Evolutionary conservation across 148 eudicot genomes (phyloP).

Genomic region (Pharnaceum exiguum): DNA sequence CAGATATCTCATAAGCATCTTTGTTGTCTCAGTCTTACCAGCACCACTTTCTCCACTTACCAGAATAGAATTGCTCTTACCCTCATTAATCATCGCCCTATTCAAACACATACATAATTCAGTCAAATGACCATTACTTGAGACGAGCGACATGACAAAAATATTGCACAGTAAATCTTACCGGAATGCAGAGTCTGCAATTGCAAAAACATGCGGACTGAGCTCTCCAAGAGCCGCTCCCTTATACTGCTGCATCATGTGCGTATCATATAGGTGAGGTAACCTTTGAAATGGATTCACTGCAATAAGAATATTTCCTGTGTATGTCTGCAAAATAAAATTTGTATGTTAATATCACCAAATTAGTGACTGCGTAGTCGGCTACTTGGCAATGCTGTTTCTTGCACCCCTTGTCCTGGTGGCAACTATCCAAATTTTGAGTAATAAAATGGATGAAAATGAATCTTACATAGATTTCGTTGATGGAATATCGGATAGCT

Average conservation of each 20-base stretch:
- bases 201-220: conserved; percentile 98
- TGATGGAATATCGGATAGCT: conserved; percentile 88
- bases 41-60: conserved; percentile 99
- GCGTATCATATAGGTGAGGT: conserved; percentile 92
- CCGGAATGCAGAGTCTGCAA: conserved; percentile 93
- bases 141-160: neutral
- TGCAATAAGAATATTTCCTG: conserved; percentile 95
- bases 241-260: conserved; percentile 98
- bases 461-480: conserved; percentile 86
- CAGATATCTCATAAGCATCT: conserved; percentile 99
- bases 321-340: conserved; percentile 65
- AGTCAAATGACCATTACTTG: conserved; percentile 6
- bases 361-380: neutral
- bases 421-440: neutral
- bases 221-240: conserved; percentile 96
- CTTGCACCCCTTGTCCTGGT: neutral
- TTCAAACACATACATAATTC: conserved; percentile 17
- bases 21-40: conserved; percentile 97
- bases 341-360: conserved; percentile 13
- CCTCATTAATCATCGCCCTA: conserved; percentile 97
- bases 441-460: neutral
- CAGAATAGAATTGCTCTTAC: conserved; percentile 92
- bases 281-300: conserved; percentile 96
- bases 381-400: neutral
- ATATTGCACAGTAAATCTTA: conserved; percentile 9